A percentile compares a stretch with the other conserved stretches of the same genome.
These are phyloP conservation scores for Cyberlindnera meyerae DNA, from an alignment of 805 yeast species.

Conservation along the genomic window DNA sequence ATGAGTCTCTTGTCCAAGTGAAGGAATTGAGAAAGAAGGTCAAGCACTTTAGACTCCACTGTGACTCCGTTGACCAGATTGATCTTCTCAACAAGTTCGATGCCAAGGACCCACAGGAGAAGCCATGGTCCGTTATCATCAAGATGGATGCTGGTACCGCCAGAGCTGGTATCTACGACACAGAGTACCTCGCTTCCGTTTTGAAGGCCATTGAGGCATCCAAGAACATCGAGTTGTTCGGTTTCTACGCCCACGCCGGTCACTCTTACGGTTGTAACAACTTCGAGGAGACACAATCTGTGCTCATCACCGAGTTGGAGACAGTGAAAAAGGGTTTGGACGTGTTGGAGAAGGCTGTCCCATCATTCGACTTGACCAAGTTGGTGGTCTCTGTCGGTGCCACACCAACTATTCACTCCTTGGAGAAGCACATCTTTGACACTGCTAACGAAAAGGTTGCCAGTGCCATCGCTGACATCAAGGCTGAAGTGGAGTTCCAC, in stretches of 20 bases:
- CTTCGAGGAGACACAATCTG: slow-evolving; percentile 41
- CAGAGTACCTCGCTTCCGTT: slow-evolving; percentile 31
- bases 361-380: slow-evolving; percentile 32
- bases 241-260: slow-evolving; percentile 79
- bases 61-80: slow-evolving; percentile 58
- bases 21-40: slow-evolving; percentile 38
- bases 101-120: slow-evolving; percentile 18
- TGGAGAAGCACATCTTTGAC: slow-evolving; percentile 28
- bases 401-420: slow-evolving; percentile 72
- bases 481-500: slow-evolving; percentile 58
- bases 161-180: slow-evolving; percentile 54
- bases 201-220: slow-evolving; percentile 30
- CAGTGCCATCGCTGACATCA: slow-evolving; percentile 19
- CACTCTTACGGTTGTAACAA: slow-evolving; percentile 55
- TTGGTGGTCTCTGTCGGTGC: slow-evolving; percentile 71
- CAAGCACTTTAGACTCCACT: slow-evolving; percentile 47
- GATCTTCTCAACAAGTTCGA: slow-evolving; percentile 39
- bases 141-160: slow-evolving; percentile 70
- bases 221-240: slow-evolving; percentile 43
- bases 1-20: slow-evolving; percentile 44
- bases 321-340: slow-evolving; percentile 52
- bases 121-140: slow-evolving; percentile 59
- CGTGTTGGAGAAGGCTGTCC: slow-evolving; percentile 30
- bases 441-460: slow-evolving; percentile 12
- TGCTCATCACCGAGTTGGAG: slow-evolving; percentile 50